Base-by-base conservation (phyloP, 129 eudicot species). In the Erigeron canadensis region DNA sequence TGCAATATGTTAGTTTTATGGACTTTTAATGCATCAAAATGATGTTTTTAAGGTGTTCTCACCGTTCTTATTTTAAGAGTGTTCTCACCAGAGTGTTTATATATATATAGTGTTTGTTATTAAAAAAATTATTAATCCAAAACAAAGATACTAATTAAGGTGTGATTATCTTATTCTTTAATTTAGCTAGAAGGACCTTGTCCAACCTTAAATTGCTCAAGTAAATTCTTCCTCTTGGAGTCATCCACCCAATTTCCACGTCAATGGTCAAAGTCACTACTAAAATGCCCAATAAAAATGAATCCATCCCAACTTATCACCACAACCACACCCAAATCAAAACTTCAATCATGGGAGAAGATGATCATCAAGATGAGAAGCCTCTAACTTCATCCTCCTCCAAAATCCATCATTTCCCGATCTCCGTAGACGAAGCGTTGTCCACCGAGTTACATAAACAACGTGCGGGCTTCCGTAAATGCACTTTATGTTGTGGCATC, bases 401-500 rank as follows among this genome's bases (percentile, higher is more conserved):
- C 34, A 47, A 7, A 11, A 40, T 60, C 73, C 54, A 43, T 17
- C 57, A 22, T n/a, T n/a, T 15, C 48, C 17, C 75, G 17, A 9
- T 67, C 59, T 48, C 63, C 59, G 74, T 53, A 4, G 73, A 75
- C 42, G 80, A 70, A 58, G 73, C 68, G 37, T 15, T 56, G 4
- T 74, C 85, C 16, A 42, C 56, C 1, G 86, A 79, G 6, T 48
- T 72, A 42, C 39, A 38, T 6, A 48, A 69, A 3, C 63, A 63
- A 11, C 76, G 23, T 10, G 60, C 41, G 48, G 74, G 81, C 43
- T 70, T 71, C 81, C 71, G 55, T 0, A 75, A 65, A 38, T 82
- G 72, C 70, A 43, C 85, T 55, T 8, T 71, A 13, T 72, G 77
- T 39, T 83, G 88, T 66, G 95, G 95, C 56, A 64, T 84, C 83